phyloP scores from a whole-genome alignment of 2,329 filamentous ascomycete genomes.

The Pseudogymnoascus sp. region DNA sequence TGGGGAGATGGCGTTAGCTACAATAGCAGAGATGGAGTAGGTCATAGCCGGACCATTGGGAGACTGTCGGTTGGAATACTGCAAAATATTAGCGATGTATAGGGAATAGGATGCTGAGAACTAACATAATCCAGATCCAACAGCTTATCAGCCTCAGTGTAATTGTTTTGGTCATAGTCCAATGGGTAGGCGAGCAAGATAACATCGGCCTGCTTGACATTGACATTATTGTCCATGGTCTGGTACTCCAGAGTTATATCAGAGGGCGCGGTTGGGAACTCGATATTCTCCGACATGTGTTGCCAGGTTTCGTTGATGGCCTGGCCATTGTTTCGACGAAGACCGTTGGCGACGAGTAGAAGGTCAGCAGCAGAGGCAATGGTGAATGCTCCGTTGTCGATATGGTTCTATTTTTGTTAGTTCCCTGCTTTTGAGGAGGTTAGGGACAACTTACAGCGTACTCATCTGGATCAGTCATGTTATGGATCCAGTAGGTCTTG shows the following conservation, averaged over 20 bases:
- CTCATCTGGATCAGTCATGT: constrained; percentile 61
- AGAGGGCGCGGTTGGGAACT: constrained; percentile 47
- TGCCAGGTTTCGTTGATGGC: constrained; percentile 51
- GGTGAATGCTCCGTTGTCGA: constrained; percentile 62
- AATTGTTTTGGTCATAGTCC: constrained; percentile 50
- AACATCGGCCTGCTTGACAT: constrained; percentile 66
- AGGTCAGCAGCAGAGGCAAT: constrained; percentile 36
- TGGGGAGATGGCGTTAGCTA: constrained; percentile 57
- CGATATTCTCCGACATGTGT: constrained; percentile 48
- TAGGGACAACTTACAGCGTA: constrained; percentile 35
- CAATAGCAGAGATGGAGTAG: constrained; percentile 62
- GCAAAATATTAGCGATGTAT: constrained; percentile 15
- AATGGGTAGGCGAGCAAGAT: constrained; percentile 61
- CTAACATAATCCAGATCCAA: constrained; percentile 55
- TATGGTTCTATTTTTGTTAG: constrained; percentile 22
- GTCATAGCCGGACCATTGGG: constrained; percentile 66
- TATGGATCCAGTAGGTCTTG: constrained; percentile 44
- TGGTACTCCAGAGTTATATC: constrained; percentile 59
- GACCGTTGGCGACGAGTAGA: constrained; percentile 41
- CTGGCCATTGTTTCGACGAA: constrained; percentile 20
- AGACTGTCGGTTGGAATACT: constrained; percentile 63
- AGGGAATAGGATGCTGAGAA: constrained; percentile 13
- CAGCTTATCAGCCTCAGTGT: constrained; percentile 41
- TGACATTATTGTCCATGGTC: constrained; percentile 59
- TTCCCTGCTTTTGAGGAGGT: too few species aligned